A percentile compares a stretch with the other conserved stretches of the same genome.
Conservation (phyloP, 176 grass and related monocot genomes). For the Cenchrus purpureus region DNA sequence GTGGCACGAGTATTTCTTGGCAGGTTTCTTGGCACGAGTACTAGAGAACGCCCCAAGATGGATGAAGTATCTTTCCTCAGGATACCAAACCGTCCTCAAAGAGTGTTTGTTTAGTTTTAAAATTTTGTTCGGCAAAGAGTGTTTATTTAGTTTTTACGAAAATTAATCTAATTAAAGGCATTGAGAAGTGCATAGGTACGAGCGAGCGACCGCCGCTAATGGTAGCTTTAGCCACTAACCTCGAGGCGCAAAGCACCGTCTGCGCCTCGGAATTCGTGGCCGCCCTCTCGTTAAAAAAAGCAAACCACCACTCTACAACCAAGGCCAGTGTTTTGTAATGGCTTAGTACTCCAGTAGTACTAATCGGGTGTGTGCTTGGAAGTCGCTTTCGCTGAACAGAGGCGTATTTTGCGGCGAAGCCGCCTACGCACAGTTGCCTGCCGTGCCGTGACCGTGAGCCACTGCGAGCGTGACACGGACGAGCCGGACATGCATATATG, state of each 20-base stretch:
- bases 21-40: not conserved
- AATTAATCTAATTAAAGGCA: no score
- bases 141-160: no score
- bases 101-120: no score
- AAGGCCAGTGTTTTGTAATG: not conserved
- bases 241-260: conserved; percentile 41
- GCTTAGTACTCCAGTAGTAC: no score
- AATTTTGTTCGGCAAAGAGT: no score
- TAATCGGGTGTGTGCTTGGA: not conserved
- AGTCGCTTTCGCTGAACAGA: not conserved
- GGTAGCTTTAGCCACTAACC: conserved; percentile 28
- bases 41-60: not conserved
- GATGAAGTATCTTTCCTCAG: not conserved
- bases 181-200: no score
- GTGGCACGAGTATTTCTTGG: not conserved
- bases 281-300: not conserved
- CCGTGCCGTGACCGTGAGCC: no score
- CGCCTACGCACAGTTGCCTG: not conserved
- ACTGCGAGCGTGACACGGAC: not conserved
- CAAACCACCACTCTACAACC: not conserved
- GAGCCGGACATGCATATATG: not conserved
- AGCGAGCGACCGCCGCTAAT: not conserved
- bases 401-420: not conserved
- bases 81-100: not conserved
- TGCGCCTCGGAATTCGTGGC: conserved; percentile 21